Evolutionary conservation across 2,329 filamentous ascomycete genomes (phyloP), one percentile per base, ranked within the genome.

Genomic region (Colletotrichum gloeosporioides): DNA sequence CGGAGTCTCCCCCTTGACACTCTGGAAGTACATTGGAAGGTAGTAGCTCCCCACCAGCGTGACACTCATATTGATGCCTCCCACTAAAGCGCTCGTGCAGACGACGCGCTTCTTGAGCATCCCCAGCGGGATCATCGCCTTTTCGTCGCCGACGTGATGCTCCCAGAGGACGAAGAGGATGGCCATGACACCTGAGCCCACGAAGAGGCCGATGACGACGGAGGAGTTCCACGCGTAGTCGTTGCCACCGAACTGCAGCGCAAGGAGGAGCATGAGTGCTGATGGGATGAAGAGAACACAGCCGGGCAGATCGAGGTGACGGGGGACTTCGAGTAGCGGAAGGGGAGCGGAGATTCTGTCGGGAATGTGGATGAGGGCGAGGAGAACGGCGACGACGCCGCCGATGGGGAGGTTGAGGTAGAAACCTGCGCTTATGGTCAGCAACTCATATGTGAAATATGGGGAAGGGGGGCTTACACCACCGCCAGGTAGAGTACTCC

Each of bases 1-100:
- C 3, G 86, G 83, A 13, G 79, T 82, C 53, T 83, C 83, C 16
- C 83, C 84, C 75, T 85, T 85, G 77, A 90, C 84, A 36, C 86
- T 84, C 81, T 91, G 87, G 81, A 91, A 89, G 83, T 89, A 90
- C 75, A 90, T 84, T 3, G 89, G 88, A 7, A 90, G 81, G 76
- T 88, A 89, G 82, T 87, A 89, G 6, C 88, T 81, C 2, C 86
- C 81, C 2, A 89, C 78, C 75, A 90, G 87, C 66, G 88, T 87
- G 13, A 84, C 82, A 4, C 85, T 83, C 16, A 86, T 86, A 22
- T 89, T 83, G 70, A 87, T 84, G 36, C 88, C 84, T 29, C 84
- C 83, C 55, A 86, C 87, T 6, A 86, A 12, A 31, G 85, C 83
- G 27, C 85, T 84, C 12, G 85, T 80, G 81, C 84, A 86, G n/a